phyloP scores from a whole-genome alignment of 1,284 basidiomycete genomes.

The Ganoderma multipileum region DNA sequence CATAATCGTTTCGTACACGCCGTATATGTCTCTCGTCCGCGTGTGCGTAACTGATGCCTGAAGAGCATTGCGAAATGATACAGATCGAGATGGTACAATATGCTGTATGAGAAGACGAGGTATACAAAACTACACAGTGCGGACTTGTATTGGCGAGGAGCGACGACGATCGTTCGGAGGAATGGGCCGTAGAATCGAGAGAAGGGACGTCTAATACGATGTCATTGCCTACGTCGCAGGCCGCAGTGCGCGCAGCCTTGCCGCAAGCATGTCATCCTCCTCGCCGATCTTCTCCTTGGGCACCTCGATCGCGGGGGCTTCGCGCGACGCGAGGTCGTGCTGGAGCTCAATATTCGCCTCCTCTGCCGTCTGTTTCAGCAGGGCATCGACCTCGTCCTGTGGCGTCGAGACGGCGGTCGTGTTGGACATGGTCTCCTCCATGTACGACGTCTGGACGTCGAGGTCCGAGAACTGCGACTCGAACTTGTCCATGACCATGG shows the following conservation, averaged over 20 bases:
- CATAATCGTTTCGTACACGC: slow-evolving; percentile 12
- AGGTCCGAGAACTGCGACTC: slow-evolving; percentile 96
- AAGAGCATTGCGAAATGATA: slow-evolving; percentile 14
- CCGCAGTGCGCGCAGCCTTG: slow-evolving; percentile 81
- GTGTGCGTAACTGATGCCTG: neutral
- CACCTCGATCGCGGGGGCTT: slow-evolving; percentile 62
- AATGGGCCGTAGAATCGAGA: neutral
- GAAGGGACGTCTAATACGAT: neutral
- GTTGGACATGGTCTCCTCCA: slow-evolving; percentile 96
- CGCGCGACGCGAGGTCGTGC: slow-evolving; percentile 83
- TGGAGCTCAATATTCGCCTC: slow-evolving; percentile 97
- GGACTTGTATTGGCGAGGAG: neutral
- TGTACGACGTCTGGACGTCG: slow-evolving; percentile 97
- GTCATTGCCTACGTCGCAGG: slow-evolving; percentile 62
- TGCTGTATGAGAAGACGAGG: slow-evolving; percentile 15
- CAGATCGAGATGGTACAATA: slow-evolving; percentile 28
- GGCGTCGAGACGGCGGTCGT: slow-evolving; percentile 94
- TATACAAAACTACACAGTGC: slow-evolving; percentile 26
- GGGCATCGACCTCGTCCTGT: slow-evolving; percentile 94
- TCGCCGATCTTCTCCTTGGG: slow-evolving; percentile 66
- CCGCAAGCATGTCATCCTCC: slow-evolving; percentile 84
- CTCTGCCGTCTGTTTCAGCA: slow-evolving; percentile 95
- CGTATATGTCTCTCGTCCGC: slow-evolving; percentile 6
- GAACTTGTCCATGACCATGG: slow-evolving; percentile 99
- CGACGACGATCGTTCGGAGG: slow-evolving; percentile 15